Base-by-base conservation (phyloP, 2,329 filamentous ascomycete genomes). In the Xylaria multiplex region DNA sequence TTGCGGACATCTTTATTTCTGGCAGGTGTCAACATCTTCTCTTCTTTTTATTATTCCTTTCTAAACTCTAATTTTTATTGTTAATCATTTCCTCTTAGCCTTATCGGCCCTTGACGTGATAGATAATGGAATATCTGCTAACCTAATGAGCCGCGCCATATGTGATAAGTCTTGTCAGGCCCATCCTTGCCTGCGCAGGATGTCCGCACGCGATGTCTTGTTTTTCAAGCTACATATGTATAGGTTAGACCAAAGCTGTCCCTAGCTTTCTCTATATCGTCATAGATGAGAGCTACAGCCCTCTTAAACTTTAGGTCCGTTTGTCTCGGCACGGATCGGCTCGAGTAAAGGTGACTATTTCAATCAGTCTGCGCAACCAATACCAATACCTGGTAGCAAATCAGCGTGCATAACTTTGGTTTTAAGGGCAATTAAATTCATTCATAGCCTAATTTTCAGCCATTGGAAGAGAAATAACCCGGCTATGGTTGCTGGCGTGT, bases 21-120 rank as follows among this genome's bases (percentile, higher is more conserved):
- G 24, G 27, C 27, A 19, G 35, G 42, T 22, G n/a, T 46, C 37
- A 52, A 66, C 53, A 62, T 16, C 30, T 62, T 68, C 65, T 62
- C 40, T 16, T 37, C 24, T n/a, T 55, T 40, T 40, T 40, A 5
- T 5, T 4, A 13, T 40, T 13, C 13, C 37, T 14, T 40, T 40
- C 11, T 14, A 5, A 64, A 40, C 13, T 45, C 52, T 16, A 52
- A 62, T 52, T 46, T 40, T 9, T 16, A 40, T 52, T 62, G 27
- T 50, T 42, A 24, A 52, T 52, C 30, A 1, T 35, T 30, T 19
- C 3, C 4, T 54, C 19, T 11, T 14, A 43, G 48, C 48, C 54
- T 55, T 54, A 59, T 63, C 48, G 37, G 32, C 19, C 14, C 24
- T 37, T 37, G 35, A 37, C 35, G 35, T 8, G 35, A 8, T 45